Conservation (phyloP, 495 filamentous ascomycete species). For the Hypoxylon intermedium region DNA sequence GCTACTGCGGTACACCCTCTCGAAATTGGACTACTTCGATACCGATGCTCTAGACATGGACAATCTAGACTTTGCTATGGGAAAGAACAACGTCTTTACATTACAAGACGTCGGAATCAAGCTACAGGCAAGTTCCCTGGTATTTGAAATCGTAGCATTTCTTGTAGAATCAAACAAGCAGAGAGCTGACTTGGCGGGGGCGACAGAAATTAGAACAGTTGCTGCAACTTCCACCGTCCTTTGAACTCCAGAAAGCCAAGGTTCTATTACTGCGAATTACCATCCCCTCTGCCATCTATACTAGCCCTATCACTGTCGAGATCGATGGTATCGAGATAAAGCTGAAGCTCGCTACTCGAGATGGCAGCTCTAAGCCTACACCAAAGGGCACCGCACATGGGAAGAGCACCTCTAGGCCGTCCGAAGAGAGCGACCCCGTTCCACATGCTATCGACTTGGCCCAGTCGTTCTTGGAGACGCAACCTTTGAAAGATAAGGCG, state of each 20-base stretch:
- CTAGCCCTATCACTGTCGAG: conserved; percentile 77
- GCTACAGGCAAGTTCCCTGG: conserved; percentile 63
- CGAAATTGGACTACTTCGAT: conserved; percentile 80
- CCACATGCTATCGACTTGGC: conserved; percentile 85
- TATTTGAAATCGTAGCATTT: conserved; percentile 10
- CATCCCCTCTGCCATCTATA: conserved; percentile 81
- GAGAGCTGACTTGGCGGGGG: conserved; percentile 31
- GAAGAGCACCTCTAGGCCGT: conserved; percentile 38
- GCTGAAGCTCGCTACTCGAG: conserved; percentile 51
- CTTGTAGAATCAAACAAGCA: conserved; percentile 6
- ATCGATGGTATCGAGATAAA: conserved; percentile 77
- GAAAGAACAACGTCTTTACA: conserved; percentile 77
- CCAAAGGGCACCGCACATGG: conserved; percentile 36
- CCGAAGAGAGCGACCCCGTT: conserved; percentile 54
- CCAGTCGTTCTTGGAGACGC: conserved; percentile 83
- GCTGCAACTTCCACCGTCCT: conserved; percentile 71
- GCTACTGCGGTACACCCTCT: conserved; percentile 79
- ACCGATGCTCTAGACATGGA: conserved; percentile 79
- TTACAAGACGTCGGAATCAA: conserved; percentile 81
- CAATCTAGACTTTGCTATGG: conserved; percentile 77
- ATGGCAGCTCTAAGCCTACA: conserved; percentile 27
- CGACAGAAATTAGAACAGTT: conserved; percentile 76
- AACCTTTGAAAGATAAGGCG: conserved; percentile 74
- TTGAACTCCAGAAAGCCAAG: conserved; percentile 72
- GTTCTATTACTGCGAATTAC: conserved; percentile 75